Evolutionary conservation across 116 monocot species (phyloP), one percentile per base, ranked within the genome.

Genomic region (Phalaenopsis hybrid): DNA sequence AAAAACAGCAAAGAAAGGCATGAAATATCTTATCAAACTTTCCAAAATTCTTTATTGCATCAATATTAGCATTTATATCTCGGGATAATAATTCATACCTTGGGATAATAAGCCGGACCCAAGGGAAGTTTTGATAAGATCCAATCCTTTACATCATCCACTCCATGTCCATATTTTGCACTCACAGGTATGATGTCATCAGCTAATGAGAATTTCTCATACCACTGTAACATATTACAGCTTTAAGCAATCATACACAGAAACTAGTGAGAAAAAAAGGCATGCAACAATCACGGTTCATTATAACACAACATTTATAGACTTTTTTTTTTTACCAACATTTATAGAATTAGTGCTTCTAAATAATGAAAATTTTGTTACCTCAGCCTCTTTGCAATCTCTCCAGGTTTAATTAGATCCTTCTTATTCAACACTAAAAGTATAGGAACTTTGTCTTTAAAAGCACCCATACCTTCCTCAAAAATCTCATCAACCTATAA

Each of bases 101-200:
- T 98, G 37, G 98, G 93, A 79, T 95, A 98, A 88, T 93, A 95
- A 77, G 90, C 85, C 81, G 98, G 98, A 20, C 98, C 98, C 45
- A 90, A 79, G 0, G 98, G 95, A 45, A 98, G 83, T 85, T 98
- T 98, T 50, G 95, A 93, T 17, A 98, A 74, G 75, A 98, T 92
- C 98, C 98, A 98, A 23, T 95, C 88, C 80, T 89, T 92, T 77
- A 98, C 86, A 90, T 98, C 93, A 82, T 98, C 90, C 25, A 95
- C 89, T 80, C 95, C 98, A 17, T 90, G 91, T 33, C 92, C 95
- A 87, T 88, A 98, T 84, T 94, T 98, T 49, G 98, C 94, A 89
- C 98, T 95, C 74, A 98, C 80, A 79, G 98, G 98, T 90, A 98
- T 98, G 76, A 95, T 91, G 31, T 98, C 95, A 78, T 98, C 95